A percentile compares a stretch with the other conserved stretches of the same genome.
Conservation (phyloP, 2,329 filamentous ascomycete species). For the Penicillium sp. region DNA sequence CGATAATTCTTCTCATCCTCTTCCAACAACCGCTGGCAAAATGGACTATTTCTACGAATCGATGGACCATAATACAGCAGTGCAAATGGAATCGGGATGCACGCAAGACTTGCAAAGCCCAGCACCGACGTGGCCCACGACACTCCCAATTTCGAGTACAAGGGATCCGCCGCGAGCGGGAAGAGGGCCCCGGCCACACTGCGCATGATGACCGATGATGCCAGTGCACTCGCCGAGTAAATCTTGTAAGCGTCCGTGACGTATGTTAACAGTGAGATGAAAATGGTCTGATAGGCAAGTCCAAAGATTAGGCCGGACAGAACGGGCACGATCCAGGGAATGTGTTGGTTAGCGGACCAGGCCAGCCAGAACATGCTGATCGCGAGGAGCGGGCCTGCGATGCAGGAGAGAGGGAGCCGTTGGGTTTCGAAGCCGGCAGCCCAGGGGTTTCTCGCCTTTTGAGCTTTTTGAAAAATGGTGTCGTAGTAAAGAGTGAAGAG, state of each 20-base stretch:
- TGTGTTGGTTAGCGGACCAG: conserved; percentile 47
- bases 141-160: conserved; percentile 36
- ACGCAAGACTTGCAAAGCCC: conserved; percentile 35
- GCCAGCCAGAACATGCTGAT: conserved; percentile 51
- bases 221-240: conserved; percentile 54
- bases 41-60: conserved; percentile 26
- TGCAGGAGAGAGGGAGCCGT: conserved; percentile 63
- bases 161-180: conserved; percentile 44
- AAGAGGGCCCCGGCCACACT: conserved; percentile 51
- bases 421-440: conserved; percentile 53
- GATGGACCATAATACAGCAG: conserved; percentile 26
- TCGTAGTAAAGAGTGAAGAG: conserved; percentile 63
- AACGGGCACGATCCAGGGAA: conserved; percentile 53
- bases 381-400: conserved; percentile 61
- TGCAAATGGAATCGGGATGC: conserved; percentile 38
- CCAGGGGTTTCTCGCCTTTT: conserved; percentile 50
- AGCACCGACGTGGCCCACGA: conserved; percentile 39
- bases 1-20: conserved; percentile 14
- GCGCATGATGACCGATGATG: conserved; percentile 46
- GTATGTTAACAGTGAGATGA: conserved; percentile 60
- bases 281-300: conserved; percentile 56
- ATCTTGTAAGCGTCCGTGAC: conserved; percentile 63
- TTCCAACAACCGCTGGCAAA: conserved; percentile 26
- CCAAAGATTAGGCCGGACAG: conserved; percentile 58
- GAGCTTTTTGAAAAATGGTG: conserved; percentile 49